Evolutionary conservation across 1,284 basidiomycete species (phyloP), one percentile per base, ranked within the genome.

Genomic region (Apiotrichum mycotoxinovorans): DNA sequence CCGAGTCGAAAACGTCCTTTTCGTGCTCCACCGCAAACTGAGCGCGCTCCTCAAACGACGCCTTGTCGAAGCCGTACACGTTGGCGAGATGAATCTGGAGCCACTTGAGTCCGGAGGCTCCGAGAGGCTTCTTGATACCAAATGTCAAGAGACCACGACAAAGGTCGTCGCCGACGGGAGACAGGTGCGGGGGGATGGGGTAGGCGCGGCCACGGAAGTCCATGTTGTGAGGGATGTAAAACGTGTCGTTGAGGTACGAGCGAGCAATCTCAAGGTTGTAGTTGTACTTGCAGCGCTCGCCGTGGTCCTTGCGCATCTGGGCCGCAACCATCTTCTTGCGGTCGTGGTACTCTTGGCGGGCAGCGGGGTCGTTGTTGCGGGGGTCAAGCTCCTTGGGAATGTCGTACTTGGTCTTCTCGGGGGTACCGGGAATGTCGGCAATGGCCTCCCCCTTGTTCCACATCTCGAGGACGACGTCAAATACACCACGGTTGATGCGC

Each of bases 151-250:
- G 79, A 14, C 94, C 91, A 72, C 95, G 87, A 65, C 87, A 89
- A 18, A 98, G 81, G 72, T 99, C 95, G 73, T 98, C 91, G 22
- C 95, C 95, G 53, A 98, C 90, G 69, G 98, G 96, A 69, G 88
- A 94, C 60, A 99, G 80, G 79, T 98, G 91, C 1, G 95, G 92
- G 0, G 96, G 94, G 52, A 98, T 87, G 3, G 96, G 95, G 72
- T 99, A 99, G 0, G 95, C 93, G 52, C 95, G 87, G 5, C 96
- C 96, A 62, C 95, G 86, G 84, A 98, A 99, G 77, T 99, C 96
- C 70, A 98, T 82, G 77, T 97, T 98, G 78, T 98, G 96, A 0
- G 95, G 95, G 61, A 96, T 83, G 78, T 93, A 98, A 75, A 98
- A 88, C 0, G 81, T 85, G 69, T 98, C 71, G 64, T 73, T 69